Evolutionary conservation across 2,329 filamentous ascomycete genomes (phyloP).

Genomic region (Aureobasidium lini): DNA sequence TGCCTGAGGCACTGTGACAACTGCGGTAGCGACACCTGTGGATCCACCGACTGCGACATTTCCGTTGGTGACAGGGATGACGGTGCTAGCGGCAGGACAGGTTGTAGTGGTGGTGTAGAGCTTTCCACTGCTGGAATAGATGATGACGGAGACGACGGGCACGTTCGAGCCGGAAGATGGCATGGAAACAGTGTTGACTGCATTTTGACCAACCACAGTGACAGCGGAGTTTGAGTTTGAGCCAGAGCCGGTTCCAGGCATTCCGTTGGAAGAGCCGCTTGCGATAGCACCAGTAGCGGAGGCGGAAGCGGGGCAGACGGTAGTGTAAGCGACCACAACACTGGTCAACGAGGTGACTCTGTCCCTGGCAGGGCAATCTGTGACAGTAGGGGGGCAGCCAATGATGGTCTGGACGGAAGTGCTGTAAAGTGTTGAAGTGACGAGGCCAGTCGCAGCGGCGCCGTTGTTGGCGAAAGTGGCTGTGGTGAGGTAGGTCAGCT

Average conservation of each 20-base stretch:
- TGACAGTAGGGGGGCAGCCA: slow-evolving; percentile 12
- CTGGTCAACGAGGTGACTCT: neutral
- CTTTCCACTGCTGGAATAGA: neutral
- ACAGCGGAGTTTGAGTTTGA: neutral
- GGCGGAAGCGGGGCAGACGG: slow-evolving; percentile 28
- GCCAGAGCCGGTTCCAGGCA: neutral
- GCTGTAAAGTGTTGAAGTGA: slow-evolving; percentile 11
- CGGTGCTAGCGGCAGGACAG: slow-evolving; percentile 3
- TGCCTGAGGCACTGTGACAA: neutral
- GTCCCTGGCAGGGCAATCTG: neutral
- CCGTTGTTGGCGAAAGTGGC: neutral
- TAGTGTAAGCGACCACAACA: slow-evolving; percentile 18
- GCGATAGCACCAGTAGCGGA: neutral
- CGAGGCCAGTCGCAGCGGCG: neutral
- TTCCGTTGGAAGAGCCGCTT: neutral
- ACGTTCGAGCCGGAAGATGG: neutral
- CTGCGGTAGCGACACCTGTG: neutral
- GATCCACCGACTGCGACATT: neutral
- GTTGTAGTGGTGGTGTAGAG: slow-evolving; percentile 3
- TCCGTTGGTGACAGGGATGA: neutral
- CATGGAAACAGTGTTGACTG: neutral
- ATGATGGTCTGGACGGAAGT: slow-evolving; percentile 15
- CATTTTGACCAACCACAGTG: neutral
- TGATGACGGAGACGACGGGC: neutral
- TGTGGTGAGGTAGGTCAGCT: neutral